Base-by-base conservation (phyloP, 2,329 filamentous ascomycete species). In the Seiridium unicorne region DNA sequence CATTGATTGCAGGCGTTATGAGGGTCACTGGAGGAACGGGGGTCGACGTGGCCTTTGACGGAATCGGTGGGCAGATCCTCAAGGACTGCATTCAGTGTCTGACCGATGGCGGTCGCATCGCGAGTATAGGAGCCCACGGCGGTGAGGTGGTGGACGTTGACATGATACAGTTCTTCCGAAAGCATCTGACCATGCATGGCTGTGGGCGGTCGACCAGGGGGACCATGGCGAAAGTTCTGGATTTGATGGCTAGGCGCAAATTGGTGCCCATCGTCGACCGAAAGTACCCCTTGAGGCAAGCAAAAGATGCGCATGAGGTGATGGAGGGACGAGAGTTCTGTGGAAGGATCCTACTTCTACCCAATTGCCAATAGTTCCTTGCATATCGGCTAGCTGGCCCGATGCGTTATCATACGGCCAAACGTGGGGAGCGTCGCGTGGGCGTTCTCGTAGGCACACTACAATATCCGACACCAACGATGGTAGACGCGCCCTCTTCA, bases 111-210 rank as follows among this genome's bases (percentile, higher is more conserved):
- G 55, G 55, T 13, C 42, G 55, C 11, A 42, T 57, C 35, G 55
- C 55, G 11, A 35, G 31, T 36, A 57, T 57, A 32, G 55, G 55
- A 5, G 55, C 55, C 10, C 55, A 57, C 31, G 55, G 31, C 35
- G 55, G 55, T 11, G 55, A 57, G 55, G 34, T 48, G 8, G 55
- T 57, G 5, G 55, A 57, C 32, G n/a, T 57, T 18, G 55, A 57
- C 32, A 57, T 57, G 55, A 57, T 57, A 31, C 35, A 47, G 55
- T 49, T 57, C 44, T 57, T 57, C 32, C 55, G 55, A 31, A 57
- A 49, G 32, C 55, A 57, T 35, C 44, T 57, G 11, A 57, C 55
- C 42, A 47, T 57, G 42, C 35, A 57, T 26, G 55, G 55, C 7
- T 57, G 55, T 38, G 55, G 55, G 11, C 55, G 55, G n/a, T 57